Evolutionary conservation across 2,329 filamentous ascomycete genomes (phyloP).

Genomic region (Eutypella sp.): DNA sequence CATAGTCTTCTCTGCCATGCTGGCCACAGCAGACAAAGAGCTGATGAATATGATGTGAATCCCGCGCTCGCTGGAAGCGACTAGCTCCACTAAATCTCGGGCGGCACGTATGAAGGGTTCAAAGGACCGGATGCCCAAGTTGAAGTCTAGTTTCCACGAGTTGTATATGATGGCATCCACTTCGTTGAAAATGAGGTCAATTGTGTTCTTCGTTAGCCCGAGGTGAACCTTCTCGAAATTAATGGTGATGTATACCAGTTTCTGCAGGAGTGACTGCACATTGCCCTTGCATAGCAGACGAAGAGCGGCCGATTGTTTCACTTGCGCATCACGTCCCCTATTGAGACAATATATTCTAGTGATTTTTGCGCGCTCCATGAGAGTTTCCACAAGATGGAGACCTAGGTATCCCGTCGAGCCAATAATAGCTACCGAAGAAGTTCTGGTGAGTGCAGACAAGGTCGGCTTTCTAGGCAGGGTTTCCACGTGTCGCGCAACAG

Average conservation of each 20-base stretch:
- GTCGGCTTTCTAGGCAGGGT: conserved; percentile 1
- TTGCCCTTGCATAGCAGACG: background rate
- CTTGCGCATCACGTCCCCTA: background rate
- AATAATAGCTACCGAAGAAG: conserved; percentile 7
- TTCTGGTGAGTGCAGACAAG: background rate
- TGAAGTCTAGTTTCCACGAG: background rate
- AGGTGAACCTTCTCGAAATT: background rate
- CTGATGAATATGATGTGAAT: background rate
- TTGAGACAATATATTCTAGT: conserved; percentile 8
- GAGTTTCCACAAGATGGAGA: background rate
- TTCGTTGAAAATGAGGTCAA: background rate
- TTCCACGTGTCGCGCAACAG: conserved; percentile 2
- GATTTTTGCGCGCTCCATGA: conserved; percentile 7
- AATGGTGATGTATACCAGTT: background rate
- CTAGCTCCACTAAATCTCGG: background rate
- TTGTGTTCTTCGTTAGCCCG: background rate
- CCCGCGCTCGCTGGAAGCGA: background rate
- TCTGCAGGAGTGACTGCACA: background rate
- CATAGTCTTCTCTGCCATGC: background rate
- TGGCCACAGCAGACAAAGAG: background rate
- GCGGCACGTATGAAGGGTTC: background rate
- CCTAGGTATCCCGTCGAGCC: conserved; percentile 17
- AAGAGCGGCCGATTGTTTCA: background rate
- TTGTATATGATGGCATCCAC: background rate
- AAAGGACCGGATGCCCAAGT: background rate